Percentiles rank a stretch among this genome's conserved stretches.
phyloP scores from a whole-genome alignment of 225 moss, liverwort and hornwort genomes.

The Neckera pumila region DNA sequence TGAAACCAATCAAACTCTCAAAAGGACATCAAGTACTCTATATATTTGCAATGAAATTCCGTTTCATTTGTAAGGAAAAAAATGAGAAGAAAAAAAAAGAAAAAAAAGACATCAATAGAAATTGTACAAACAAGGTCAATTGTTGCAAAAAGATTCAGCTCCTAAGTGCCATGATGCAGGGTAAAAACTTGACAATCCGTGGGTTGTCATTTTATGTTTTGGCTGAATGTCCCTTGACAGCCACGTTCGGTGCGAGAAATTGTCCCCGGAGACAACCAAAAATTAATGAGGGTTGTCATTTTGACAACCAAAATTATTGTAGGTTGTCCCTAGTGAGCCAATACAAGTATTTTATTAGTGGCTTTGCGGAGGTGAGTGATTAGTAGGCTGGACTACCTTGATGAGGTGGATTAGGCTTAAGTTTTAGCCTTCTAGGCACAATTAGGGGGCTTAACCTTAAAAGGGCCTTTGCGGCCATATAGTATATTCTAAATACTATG shows the following conservation, averaged over 20 bases:
- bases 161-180: not conserved
- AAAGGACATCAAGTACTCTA: not conserved
- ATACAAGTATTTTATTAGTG: not conserved
- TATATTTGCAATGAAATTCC: no score
- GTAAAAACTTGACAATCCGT: not conserved
- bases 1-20: not conserved
- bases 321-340: not conserved
- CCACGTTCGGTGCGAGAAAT: not conserved
- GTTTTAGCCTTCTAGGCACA: not conserved
- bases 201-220: not conserved
- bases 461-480: no score
- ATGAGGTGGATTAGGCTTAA: not conserved
- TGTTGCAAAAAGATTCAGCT: not conserved
- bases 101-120: not conserved
- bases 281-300: not conserved
- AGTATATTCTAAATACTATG: no score
- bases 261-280: not conserved
- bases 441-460: not conserved
- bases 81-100: no score
- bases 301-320: not conserved
- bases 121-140: not conserved
- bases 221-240: not conserved
- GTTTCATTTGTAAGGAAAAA: no score
- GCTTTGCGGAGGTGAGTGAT: rapidly evolving
- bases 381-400: not conserved